These are phyloP conservation scores for Sonneratia alba DNA, from an alignment of 345 rosid genomes.

Conservation along the genomic window DNA sequence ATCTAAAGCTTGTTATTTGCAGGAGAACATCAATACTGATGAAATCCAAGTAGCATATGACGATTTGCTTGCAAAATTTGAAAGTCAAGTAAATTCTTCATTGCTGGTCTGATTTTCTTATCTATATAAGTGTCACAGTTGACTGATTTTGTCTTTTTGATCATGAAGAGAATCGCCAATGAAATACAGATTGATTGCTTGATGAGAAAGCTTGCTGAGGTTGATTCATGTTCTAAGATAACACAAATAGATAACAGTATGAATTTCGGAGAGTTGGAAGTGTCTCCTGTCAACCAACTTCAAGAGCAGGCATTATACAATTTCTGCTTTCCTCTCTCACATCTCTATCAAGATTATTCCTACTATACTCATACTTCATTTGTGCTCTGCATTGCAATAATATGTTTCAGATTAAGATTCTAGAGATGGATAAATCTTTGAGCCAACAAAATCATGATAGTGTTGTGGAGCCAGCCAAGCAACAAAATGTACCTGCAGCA, in stretches of 20 bases:
- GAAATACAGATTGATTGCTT: conserved; percentile 60
- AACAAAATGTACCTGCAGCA: conserved; percentile 42
- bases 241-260: conserved; percentile 23
- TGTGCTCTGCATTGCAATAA: not conserved
- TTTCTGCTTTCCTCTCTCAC: conserved; percentile 2
- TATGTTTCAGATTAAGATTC: conserved; percentile 42
- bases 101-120: conserved; percentile 3
- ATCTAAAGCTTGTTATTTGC: conserved; percentile 22
- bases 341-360: not conserved
- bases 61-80: conserved; percentile 50
- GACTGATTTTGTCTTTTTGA: conserved; percentile 5
- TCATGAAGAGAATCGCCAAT: conserved; percentile 44
- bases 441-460: conserved; percentile 59
- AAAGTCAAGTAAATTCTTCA: conserved; percentile 47
- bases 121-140: not conserved
- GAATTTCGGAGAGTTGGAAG: conserved; percentile 48
- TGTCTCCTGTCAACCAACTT: conserved; percentile 66
- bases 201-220: conserved; percentile 40
- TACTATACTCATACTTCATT: not conserved
- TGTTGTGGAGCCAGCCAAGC: conserved; percentile 41
- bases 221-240: conserved; percentile 8
- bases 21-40: conserved; percentile 44
- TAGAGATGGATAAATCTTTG: conserved; percentile 62
- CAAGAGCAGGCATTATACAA: conserved; percentile 64
- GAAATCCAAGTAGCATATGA: conserved; percentile 55